Conservation (phyloP, 1,139 yeast species). For the Saccharomyces hybrid region DNA sequence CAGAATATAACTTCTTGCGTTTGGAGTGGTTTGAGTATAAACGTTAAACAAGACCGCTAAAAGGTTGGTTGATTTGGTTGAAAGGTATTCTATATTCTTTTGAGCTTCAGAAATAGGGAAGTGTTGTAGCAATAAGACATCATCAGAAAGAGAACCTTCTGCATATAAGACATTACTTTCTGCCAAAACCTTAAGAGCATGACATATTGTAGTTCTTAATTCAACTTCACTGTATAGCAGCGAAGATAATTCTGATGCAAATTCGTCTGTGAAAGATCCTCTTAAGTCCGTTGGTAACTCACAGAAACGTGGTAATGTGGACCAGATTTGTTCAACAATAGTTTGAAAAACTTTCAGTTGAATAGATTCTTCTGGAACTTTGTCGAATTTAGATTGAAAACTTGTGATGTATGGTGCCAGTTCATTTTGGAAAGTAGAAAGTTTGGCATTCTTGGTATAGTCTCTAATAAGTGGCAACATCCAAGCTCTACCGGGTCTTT, state of each 20-base stretch:
- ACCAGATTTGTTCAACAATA: slow-evolving; percentile 85
- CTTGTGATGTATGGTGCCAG: slow-evolving; percentile 62
- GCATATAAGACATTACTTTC: slow-evolving; percentile 65
- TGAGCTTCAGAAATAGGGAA: slow-evolving; percentile 53
- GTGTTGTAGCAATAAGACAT: slow-evolving; percentile 50
- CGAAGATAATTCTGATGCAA: slow-evolving; percentile 72
- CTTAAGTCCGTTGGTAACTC: slow-evolving; percentile 74
- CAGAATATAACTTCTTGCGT: slow-evolving; percentile 72
- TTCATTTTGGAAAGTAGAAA: slow-evolving; percentile 53
- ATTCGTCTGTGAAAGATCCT: slow-evolving; percentile 57
- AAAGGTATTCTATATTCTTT: slow-evolving; percentile 52
- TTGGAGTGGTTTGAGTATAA: slow-evolving; percentile 77
- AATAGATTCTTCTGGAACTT: slow-evolving; percentile 44
- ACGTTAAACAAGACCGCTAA: slow-evolving; percentile 86
- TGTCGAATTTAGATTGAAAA: slow-evolving; percentile 39
- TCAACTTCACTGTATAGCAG: slow-evolving; percentile 67
- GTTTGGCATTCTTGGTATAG: slow-evolving; percentile 62
- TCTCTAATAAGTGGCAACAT: slow-evolving; percentile 87
- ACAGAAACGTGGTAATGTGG: slow-evolving; percentile 80
- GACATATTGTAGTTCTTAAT: slow-evolving; percentile 71
- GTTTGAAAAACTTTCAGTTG: slow-evolving; percentile 74
- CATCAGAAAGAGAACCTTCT: slow-evolving; percentile 51
- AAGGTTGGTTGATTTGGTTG: slow-evolving; percentile 61
- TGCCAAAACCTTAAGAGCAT: slow-evolving; percentile 68
- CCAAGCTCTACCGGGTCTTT: slow-evolving; percentile 83